These are phyloP conservation scores for Cnidoscolus chayamansa DNA, from an alignment of 441 rosid genomes.

Conservation along the genomic window DNA sequence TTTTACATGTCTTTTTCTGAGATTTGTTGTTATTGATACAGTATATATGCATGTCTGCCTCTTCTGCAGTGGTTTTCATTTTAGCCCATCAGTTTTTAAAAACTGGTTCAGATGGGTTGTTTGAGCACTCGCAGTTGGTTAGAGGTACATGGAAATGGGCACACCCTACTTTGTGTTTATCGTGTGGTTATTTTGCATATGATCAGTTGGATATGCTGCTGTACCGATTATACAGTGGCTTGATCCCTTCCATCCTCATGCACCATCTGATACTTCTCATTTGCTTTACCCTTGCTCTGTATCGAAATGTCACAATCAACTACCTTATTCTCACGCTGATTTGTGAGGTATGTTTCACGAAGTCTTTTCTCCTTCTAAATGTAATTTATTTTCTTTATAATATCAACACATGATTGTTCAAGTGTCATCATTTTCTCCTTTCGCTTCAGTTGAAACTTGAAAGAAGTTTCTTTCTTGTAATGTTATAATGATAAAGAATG, in stretches of 20 bases:
- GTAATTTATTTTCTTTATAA: neutral
- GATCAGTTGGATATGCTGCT: constrained; percentile 93
- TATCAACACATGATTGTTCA: neutral
- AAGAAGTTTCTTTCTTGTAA: neutral
- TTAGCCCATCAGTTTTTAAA: constrained; percentile 50
- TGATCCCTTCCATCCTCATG: constrained; percentile 69
- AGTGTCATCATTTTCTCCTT: neutral
- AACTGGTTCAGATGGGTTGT: constrained; percentile 46
- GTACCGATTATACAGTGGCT: constrained; percentile 66
- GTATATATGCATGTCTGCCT: constrained; percentile 18
- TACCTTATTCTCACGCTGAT: constrained; percentile 83
- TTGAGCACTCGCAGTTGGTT: constrained; percentile 67
- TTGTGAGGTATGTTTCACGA: constrained; percentile 61
- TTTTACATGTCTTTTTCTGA: neutral
- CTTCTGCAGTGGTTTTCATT: constrained; percentile 63
- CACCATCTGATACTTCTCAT: constrained; percentile 83
- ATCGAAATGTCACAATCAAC: constrained; percentile 76
- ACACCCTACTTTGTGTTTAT: constrained; percentile 72
- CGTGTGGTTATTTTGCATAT: constrained; percentile 92
- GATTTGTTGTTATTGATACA: constrained; percentile 7
- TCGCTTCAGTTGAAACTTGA: neutral
- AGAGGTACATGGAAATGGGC: constrained; percentile 78
- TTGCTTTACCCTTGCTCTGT: constrained; percentile 83
- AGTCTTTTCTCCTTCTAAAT: neutral
- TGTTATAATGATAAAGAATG: neutral